phyloP scores from a whole-genome alignment of 257 asterid species.

The Ehretia macrophylla region DNA sequence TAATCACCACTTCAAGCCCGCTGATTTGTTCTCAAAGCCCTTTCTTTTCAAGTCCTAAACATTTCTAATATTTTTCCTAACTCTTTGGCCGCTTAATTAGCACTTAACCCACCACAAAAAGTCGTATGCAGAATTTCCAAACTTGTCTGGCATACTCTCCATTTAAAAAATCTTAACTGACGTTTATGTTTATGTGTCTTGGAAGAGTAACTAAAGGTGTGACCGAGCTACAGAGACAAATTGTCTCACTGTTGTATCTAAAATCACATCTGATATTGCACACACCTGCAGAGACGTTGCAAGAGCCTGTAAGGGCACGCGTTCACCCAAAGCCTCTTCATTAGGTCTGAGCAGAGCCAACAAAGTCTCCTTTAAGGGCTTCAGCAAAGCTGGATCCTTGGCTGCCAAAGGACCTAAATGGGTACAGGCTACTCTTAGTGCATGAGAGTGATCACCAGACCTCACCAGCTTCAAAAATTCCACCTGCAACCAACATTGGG shows the following conservation, averaged over 20 bases:
- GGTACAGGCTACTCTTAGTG: slow-evolving; percentile 76
- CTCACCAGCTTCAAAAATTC: slow-evolving; percentile 79
- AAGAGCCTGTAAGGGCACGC: slow-evolving; percentile 64
- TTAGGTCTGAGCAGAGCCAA: slow-evolving; percentile 69
- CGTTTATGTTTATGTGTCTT: too few relatives aligned
- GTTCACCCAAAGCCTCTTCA: slow-evolving; percentile 57
- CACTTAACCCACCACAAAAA: too few relatives aligned
- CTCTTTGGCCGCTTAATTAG: too few relatives aligned
- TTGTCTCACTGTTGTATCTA: background rate
- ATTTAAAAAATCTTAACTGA: too few relatives aligned
- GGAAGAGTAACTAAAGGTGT: too few relatives aligned
- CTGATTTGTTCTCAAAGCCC: too few relatives aligned
- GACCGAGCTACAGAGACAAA: too few relatives aligned
- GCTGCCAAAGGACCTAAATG: slow-evolving; percentile 96
- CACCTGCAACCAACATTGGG: slow-evolving; percentile 41
- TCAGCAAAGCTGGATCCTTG: slow-evolving; percentile 61
- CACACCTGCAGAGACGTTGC: slow-evolving; percentile 94
- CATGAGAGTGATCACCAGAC: slow-evolving; percentile 72
- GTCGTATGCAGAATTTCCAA: too few relatives aligned
- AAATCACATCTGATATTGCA: background rate
- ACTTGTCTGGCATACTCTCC: too few relatives aligned
- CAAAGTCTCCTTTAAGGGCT: slow-evolving; percentile 87
- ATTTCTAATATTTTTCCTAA: too few relatives aligned
- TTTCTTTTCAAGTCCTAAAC: too few relatives aligned
- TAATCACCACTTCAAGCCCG: too few relatives aligned